Conservation (phyloP, 169 alveolate genomes). For the Eimeria praecox region DNA sequence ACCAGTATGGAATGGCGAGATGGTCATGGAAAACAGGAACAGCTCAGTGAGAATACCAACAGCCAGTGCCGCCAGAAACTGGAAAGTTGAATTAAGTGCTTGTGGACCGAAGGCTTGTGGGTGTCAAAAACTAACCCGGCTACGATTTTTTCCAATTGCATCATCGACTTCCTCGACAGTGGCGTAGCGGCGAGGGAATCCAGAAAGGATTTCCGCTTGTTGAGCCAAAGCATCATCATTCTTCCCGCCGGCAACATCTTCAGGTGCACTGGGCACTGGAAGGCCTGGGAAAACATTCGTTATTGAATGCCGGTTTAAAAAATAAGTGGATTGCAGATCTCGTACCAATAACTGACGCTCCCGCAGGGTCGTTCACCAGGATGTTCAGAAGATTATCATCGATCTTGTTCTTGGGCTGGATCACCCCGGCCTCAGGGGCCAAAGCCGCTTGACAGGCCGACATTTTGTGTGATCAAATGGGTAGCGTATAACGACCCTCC, state of each 20-base stretch:
- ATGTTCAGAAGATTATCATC: conserved; percentile 54
- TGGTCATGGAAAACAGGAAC: conserved; percentile 59
- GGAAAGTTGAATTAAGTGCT: neutral
- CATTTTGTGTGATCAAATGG: neutral
- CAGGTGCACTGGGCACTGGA: conserved; percentile 6
- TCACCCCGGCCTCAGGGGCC: conserved; percentile 76
- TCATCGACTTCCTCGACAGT: conserved; percentile 77
- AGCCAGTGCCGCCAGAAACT: conserved; percentile 63
- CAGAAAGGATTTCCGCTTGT: conserved; percentile 32
- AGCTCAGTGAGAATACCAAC: conserved; percentile 67
- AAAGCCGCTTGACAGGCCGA: conserved; percentile 61
- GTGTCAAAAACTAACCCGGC: conserved; percentile 34
- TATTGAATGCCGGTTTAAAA: no score
- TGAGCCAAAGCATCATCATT: neutral
- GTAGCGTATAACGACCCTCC: conserved; percentile 51
- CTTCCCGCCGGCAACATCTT: neutral
- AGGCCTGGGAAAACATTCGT: conserved; percentile 20
- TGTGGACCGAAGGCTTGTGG: neutral
- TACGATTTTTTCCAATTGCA: conserved; percentile 51
- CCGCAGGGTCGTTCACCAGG: conserved; percentile 71
- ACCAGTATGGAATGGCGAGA: conserved; percentile 66
- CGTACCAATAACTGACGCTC: conserved; percentile 52
- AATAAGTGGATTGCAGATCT: no score
- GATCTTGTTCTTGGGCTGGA: conserved; percentile 46
- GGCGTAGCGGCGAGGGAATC: conserved; percentile 64